phyloP scores from a whole-genome alignment of 768 basidiomycete genomes.

The Xanthoconium stramineum region DNA sequence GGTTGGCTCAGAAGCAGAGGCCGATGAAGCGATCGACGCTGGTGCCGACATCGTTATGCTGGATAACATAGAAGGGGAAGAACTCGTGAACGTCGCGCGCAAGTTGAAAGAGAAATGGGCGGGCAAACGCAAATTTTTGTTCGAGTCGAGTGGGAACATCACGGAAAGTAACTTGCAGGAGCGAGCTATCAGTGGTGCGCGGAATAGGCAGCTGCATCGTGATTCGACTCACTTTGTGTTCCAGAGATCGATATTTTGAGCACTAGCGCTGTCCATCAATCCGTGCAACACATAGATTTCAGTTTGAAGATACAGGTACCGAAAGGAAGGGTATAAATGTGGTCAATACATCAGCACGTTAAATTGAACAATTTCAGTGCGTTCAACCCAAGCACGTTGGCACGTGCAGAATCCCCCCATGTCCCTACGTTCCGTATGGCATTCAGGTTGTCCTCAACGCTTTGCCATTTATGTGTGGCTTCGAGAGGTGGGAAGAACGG shows the following conservation, averaged over 20 bases:
- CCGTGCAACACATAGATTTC: constrained; percentile 92
- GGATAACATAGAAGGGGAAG: constrained; percentile 83
- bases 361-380: constrained; percentile 70
- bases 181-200: constrained; percentile 77
- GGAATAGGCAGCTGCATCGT: neutral
- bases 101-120: constrained; percentile 76
- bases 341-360: constrained; percentile 17
- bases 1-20: constrained; percentile 83
- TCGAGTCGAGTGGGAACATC: constrained; percentile 95
- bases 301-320: constrained; percentile 90
- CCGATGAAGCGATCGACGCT: constrained; percentile 94
- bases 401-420: constrained; percentile 53
- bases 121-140: constrained; percentile 76
- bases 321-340: constrained; percentile 26
- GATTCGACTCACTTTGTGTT: constrained; percentile 1
- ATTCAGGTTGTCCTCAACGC: constrained; percentile 81
- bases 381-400: constrained; percentile 67
- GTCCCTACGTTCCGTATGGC: constrained; percentile 51
- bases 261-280: constrained; percentile 88
- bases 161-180: constrained; percentile 83
- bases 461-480: constrained; percentile 70
- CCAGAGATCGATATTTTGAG: constrained; percentile 93
- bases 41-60: constrained; percentile 96
- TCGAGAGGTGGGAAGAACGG: constrained; percentile 87
- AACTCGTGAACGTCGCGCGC: constrained; percentile 64